phyloP scores from a whole-genome alignment of 2,329 filamentous ascomycete genomes.

The Coniella vitis region DNA sequence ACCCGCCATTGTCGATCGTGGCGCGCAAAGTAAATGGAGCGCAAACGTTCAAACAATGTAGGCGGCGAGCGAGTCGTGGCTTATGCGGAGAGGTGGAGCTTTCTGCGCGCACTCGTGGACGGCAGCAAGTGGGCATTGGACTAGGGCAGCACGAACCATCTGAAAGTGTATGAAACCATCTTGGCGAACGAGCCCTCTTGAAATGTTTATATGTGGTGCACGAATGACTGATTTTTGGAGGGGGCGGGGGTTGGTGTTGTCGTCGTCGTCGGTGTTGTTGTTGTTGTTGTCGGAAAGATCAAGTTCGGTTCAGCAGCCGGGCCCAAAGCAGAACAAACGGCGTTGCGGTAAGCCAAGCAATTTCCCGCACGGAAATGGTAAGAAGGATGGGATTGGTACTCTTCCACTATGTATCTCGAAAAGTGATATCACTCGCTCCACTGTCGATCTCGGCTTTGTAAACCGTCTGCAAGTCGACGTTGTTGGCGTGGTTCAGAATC shows the following conservation, averaged over 20 bases:
- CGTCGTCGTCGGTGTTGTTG: too few species aligned
- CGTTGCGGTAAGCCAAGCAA: too few species aligned
- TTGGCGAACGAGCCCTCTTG: not conserved
- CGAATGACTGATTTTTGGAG: not conserved
- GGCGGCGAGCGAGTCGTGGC: conserved; percentile 1
- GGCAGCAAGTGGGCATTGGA: conserved; percentile 2
- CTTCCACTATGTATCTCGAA: not conserved
- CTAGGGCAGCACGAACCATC: conserved; percentile 13
- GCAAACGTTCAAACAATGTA: conserved; percentile 1
- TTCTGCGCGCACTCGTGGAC: not conserved
- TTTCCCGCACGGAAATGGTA: not conserved
- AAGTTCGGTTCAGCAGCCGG: not conserved
- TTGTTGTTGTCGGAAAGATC: not conserved
- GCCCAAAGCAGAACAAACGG: too few species aligned
- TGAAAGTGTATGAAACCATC: conserved; percentile 15
- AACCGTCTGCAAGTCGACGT: not conserved
- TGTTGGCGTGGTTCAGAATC: not conserved
- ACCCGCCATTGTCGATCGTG: not conserved
- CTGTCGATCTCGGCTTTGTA: not conserved
- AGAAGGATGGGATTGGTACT: not conserved
- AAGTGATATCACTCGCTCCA: conserved; percentile 2
- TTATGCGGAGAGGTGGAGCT: conserved; percentile 9
- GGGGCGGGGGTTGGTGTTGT: too few species aligned
- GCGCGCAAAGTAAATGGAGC: conserved; percentile 1
- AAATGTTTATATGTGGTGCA: not conserved